phyloP scores from a whole-genome alignment of 2,329 filamentous ascomycete genomes.

The Xylariales sp. region DNA sequence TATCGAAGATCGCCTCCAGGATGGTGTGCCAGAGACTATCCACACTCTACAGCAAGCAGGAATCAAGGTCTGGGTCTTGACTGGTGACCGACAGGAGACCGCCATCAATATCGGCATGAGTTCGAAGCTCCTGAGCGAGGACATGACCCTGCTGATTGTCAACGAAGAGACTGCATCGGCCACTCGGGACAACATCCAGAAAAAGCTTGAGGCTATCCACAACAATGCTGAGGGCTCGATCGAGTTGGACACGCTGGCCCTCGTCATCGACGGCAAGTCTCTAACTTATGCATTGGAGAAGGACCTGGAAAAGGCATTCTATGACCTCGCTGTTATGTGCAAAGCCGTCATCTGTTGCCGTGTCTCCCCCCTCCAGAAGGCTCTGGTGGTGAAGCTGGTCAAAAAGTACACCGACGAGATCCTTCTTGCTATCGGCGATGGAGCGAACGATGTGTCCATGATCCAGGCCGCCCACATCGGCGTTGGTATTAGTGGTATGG shows the following conservation, averaged over 20 bases:
- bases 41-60: conserved; percentile 94
- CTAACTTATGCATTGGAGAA: conserved; percentile 90
- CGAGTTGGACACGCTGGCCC: conserved; percentile 80
- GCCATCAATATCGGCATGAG: conserved; percentile 99
- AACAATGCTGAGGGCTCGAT: conserved; percentile 73
- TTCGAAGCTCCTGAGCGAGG: conserved; percentile 95
- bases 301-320: conserved; percentile 87
- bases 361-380: conserved; percentile 95
- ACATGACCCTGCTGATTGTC: conserved; percentile 95
- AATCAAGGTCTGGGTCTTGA: conserved; percentile 98
- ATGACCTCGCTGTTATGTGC: conserved; percentile 91
- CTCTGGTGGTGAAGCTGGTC: conserved; percentile 94
- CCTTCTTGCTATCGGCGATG: conserved; percentile 91
- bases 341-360: conserved; percentile 99
- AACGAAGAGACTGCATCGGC: conserved; percentile 81
- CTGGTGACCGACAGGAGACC: conserved; percentile 95
- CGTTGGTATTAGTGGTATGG: conserved; percentile 93
- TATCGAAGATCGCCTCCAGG: conserved; percentile 94
- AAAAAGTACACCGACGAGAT: conserved; percentile 90
- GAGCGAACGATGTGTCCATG: conserved; percentile 99
- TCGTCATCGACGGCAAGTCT: conserved; percentile 95
- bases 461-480: conserved; percentile 98
- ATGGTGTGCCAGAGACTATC: conserved; percentile 96
- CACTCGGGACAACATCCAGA: conserved; percentile 84
- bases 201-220: conserved; percentile 87